Evolutionary conservation across 768 basidiomycete genomes (phyloP).

Genomic region (Leccinum variicolor): DNA sequence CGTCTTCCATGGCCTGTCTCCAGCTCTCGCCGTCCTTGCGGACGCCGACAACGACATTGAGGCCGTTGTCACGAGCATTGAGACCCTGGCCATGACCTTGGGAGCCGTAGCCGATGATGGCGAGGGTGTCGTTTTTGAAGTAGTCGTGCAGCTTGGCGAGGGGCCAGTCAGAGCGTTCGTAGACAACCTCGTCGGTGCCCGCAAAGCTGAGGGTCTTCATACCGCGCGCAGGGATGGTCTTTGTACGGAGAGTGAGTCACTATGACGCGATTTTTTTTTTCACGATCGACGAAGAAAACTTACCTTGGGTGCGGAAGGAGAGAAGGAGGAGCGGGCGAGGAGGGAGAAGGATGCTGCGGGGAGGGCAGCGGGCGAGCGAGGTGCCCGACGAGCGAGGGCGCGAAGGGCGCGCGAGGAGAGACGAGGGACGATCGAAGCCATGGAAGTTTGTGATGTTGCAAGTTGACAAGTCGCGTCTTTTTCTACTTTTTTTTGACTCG

Average conservation of each 20-base stretch:
- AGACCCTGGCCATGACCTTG: constrained; percentile 98
- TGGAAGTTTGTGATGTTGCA: constrained; percentile 36
- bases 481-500: constrained; percentile 9
- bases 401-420: constrained; percentile 67
- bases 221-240: constrained; percentile 63
- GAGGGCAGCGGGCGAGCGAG: constrained; percentile 42
- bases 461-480: constrained; percentile 1
- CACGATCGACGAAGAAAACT: constrained; percentile 27
- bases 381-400: constrained; percentile 61
- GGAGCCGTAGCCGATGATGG: constrained; percentile 98
- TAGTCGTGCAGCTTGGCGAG: constrained; percentile 97
- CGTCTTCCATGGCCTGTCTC: constrained; percentile 93
- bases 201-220: constrained; percentile 97
- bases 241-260: not conserved
- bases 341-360: constrained; percentile 68
- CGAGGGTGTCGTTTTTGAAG: constrained; percentile 99
- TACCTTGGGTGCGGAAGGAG: constrained; percentile 26
- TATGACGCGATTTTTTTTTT: constrained; percentile 20
- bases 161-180: constrained; percentile 98
- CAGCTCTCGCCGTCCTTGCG: constrained; percentile 96
- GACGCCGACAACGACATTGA: constrained; percentile 98
- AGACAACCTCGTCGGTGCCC: constrained; percentile 88
- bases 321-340: constrained; percentile 44
- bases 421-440: constrained; percentile 53
- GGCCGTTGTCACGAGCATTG: constrained; percentile 98